A percentile compares a stretch with the other conserved stretches of the same genome.
phyloP scores from a whole-genome alignment of 345 rosid species.

The Hevea brasiliensis region DNA sequence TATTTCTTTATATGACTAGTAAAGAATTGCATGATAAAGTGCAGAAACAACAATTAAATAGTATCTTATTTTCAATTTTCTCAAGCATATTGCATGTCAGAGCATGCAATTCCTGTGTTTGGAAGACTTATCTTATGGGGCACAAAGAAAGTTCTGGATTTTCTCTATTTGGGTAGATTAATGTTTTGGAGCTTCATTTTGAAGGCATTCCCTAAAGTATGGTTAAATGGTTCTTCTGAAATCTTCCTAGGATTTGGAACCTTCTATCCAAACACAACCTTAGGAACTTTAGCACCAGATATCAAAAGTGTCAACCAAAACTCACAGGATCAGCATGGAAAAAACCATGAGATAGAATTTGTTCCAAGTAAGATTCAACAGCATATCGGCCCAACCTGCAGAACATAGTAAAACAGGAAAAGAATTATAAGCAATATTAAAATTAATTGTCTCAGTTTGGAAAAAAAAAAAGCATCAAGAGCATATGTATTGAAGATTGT shows the following conservation, averaged over 20 bases:
- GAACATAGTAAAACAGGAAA: slow-evolving; percentile 20
- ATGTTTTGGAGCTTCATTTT: too few species aligned
- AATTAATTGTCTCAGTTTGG: slow-evolving; percentile 8
- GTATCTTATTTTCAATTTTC: not conserved
- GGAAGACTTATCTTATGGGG: not conserved
- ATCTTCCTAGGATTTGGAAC: not conserved
- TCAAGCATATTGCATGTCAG: not conserved
- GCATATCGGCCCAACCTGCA: slow-evolving; percentile 90
- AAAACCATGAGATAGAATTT: slow-evolving; percentile 96
- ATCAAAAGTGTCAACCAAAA: slow-evolving; percentile 9
- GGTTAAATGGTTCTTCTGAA: too few species aligned
- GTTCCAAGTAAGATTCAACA: slow-evolving; percentile 98
- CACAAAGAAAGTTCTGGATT: not conserved
- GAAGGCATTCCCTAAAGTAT: too few species aligned
- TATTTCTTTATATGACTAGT: not conserved
- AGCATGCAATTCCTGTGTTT: not conserved
- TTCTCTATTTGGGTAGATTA: not conserved
- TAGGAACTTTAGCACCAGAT: slow-evolving; percentile 11
- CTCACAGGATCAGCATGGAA: slow-evolving; percentile 98
- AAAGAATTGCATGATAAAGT: not conserved
- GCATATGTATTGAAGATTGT: not conserved
- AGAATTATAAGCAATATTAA: slow-evolving; percentile 6
- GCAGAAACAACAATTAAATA: not conserved
- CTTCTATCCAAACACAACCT: not conserved
- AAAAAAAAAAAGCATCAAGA: slow-evolving; percentile 2